Conservation (phyloP, 768 basidiomycete genomes). For the Pulveroboletus sp. region DNA sequence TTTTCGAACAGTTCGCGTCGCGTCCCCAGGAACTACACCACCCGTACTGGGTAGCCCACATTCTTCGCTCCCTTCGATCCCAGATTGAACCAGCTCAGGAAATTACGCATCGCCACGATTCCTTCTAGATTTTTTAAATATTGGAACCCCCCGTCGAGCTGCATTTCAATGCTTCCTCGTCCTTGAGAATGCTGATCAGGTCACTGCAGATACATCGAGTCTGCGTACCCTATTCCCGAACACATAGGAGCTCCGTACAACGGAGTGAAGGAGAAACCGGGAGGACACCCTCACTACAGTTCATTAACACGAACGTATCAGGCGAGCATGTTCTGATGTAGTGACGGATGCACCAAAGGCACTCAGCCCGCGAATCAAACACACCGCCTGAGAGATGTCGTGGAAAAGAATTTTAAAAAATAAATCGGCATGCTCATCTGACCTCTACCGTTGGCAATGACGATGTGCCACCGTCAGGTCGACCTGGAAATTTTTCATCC, state of each 20-base stretch:
- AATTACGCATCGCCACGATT: constrained; percentile 30
- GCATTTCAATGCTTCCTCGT: constrained; percentile 37
- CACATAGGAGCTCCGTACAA: constrained; percentile 45
- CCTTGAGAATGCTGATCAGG: constrained; percentile 40
- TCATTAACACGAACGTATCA: too few species aligned
- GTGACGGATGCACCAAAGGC: too few species aligned
- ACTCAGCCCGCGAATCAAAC: too few species aligned
- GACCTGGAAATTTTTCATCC: too few species aligned
- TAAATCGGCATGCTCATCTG: too few species aligned
- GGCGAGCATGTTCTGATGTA: too few species aligned
- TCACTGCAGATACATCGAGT: constrained; percentile 40
- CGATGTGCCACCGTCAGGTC: too few species aligned
- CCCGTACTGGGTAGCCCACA: constrained; percentile 6
- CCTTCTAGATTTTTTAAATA: constrained; percentile 39
- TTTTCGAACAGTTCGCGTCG: background rate
- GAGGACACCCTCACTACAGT: too few species aligned
- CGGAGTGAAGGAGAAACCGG: constrained; percentile 5
- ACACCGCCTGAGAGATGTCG: too few species aligned
- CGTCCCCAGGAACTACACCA: constrained; percentile 18
- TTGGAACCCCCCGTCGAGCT: constrained; percentile 30
- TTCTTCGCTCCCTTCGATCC: background rate
- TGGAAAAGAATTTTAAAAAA: too few species aligned
- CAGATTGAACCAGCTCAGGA: background rate
- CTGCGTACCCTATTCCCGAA: constrained; percentile 38
- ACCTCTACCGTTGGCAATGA: too few species aligned